Base-by-base conservation (phyloP, 1,284 basidiomycete species). In the Sporisorium graminicola region DNA sequence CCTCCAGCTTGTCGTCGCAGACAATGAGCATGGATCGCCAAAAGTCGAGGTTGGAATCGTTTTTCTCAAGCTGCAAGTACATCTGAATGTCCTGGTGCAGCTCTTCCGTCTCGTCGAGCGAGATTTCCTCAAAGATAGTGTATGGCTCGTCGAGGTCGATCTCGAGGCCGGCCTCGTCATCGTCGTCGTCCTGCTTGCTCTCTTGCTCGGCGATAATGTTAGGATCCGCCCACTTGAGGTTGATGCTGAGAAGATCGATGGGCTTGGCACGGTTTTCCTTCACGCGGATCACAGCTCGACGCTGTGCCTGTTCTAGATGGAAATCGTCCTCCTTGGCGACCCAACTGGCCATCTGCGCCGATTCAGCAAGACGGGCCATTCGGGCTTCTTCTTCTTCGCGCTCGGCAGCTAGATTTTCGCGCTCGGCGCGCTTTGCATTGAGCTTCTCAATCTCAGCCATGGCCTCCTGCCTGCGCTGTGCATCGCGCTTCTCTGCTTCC, bases 11-110 rank as follows among this genome's bases (percentile, higher is more conserved):
- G 86, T 98, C 93, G 83, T 95, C 93, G 86, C 95, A 98, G 2
- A 99, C 91, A 10, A 97, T 92, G 90, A 96, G 92, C 93, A 99
- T 96, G 78, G 96, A 93, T 91, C 94, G 93, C 97, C 97, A 99
- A 86, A 98, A 99, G 78, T 98, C 95, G 64, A 95, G 90, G 84
- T 96, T 95, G 43, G 91, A 88, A 14, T 94, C 91, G 20, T 90
- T 90, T 79, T 92, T 91, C 85, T 99, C 97, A 40, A 99, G 89
- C 8, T 90, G 89, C 46, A 98, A 89, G 85, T 98, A 98, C 83
- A 91, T 91, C 86, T 95, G 92, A 78, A 99, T 98, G 84, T 99
- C 96, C 55, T 93, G 91, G 74, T 97, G 93, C 22, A 99, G 88
- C 86, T 99, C 96, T 76, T 95, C 91, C 3, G 94, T 92, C 88